phyloP scores from a whole-genome alignment of 2,329 filamentous ascomycete genomes.

The Calonectria hawksworthii region DNA sequence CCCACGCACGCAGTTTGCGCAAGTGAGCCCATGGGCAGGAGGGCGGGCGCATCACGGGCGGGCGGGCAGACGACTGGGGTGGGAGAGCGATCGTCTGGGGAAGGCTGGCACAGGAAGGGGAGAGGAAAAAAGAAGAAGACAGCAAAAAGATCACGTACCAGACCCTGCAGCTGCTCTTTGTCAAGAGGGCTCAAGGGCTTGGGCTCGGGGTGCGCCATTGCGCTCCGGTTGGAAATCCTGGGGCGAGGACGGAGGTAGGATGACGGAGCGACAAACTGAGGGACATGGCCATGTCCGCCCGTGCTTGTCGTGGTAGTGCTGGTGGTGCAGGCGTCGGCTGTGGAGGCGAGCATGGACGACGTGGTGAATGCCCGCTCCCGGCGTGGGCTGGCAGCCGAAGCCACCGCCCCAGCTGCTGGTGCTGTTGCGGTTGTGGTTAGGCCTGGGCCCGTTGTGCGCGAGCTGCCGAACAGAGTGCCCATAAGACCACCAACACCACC shows the following conservation, averaged over 20 bases:
- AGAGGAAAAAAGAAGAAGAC: constrained; percentile 7
- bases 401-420: not conserved
- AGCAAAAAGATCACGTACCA: constrained; percentile 68
- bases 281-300: constrained; percentile 53
- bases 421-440: not conserved
- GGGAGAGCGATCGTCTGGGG: constrained; percentile 1
- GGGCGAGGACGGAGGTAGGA: constrained; percentile 67
- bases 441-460: not conserved
- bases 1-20: constrained; percentile 32
- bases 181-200: constrained; percentile 73
- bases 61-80: constrained; percentile 30
- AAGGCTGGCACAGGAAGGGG: constrained; percentile 9
- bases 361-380: constrained; percentile 30
- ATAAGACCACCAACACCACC: not conserved
- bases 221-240: constrained; percentile 51
- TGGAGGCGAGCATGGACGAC: constrained; percentile 36
- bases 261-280: constrained; percentile 72
- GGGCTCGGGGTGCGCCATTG: constrained; percentile 56
- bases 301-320: constrained; percentile 35
- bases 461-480: not conserved
- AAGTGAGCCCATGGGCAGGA: constrained; percentile 28
- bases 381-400: constrained; percentile 14
- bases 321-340: constrained; percentile 36
- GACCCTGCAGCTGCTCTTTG: constrained; percentile 82
- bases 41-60: constrained; percentile 34